Evolutionary conservation across 75 land plant species (phyloP).

Genomic region (Cryptomeria japonica): DNA sequence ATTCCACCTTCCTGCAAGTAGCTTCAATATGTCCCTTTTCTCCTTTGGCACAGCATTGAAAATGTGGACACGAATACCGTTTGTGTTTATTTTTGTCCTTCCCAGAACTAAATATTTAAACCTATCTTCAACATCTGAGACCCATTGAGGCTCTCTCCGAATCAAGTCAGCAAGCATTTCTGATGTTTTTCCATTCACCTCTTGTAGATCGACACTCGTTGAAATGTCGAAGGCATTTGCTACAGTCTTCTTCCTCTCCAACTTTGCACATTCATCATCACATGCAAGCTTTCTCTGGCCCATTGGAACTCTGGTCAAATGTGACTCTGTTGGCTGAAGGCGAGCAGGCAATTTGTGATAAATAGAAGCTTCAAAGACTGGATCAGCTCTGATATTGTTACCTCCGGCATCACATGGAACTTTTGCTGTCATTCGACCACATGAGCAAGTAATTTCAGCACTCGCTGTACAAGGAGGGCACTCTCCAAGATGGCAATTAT

Average conservation of each 20-base stretch:
- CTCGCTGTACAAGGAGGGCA: slow-evolving; percentile 88
- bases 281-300: slow-evolving; percentile 88
- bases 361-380: slow-evolving; percentile 57
- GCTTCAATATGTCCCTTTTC: slow-evolving; percentile 79
- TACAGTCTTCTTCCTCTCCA: slow-evolving; percentile 71
- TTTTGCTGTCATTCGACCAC: slow-evolving; percentile 74
- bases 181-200: slow-evolving; percentile 58
- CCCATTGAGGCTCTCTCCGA: slow-evolving; percentile 91
- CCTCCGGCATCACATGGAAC: slow-evolving; percentile 97
- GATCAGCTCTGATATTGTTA: slow-evolving; percentile 29
- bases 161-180: slow-evolving; percentile 64
- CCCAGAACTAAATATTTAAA: slow-evolving; percentile 85
- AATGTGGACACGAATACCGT: slow-evolving; percentile 69
- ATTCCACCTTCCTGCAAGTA: slow-evolving; percentile 95
- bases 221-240: slow-evolving; percentile 94
- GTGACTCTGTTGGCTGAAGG: slow-evolving; percentile 74
- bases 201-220: slow-evolving; percentile 58
- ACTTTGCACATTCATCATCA: slow-evolving; percentile 90
- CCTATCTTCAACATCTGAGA: slow-evolving; percentile 84
- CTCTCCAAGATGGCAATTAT: slow-evolving; percentile 90
- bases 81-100: slow-evolving; percentile 43
- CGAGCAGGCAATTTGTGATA: slow-evolving; percentile 57
- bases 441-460: slow-evolving; percentile 78
- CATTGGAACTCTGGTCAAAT: slow-evolving; percentile 59
- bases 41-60: slow-evolving; percentile 76